These are phyloP conservation scores for Hypoxylon rickii DNA, from an alignment of 495 filamentous ascomycete genomes.

Conservation along the genomic window DNA sequence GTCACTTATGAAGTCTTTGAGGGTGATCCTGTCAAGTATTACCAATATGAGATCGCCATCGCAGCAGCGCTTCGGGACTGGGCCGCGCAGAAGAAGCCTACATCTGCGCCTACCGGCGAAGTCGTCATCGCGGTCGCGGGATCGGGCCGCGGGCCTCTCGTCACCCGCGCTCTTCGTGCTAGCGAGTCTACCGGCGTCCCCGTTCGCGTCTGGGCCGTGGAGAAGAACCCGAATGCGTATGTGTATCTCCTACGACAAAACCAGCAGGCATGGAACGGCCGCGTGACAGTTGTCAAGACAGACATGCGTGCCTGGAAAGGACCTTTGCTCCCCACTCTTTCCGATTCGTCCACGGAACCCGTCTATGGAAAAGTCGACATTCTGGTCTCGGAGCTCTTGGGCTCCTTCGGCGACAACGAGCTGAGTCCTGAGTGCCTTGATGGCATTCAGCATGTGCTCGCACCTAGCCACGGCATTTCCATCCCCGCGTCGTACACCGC, in stretches of 20 bases:
- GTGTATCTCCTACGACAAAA: slow-evolving; percentile 90
- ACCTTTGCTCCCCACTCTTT: slow-evolving; percentile 48
- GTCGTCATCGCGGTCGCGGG: slow-evolving; percentile 91
- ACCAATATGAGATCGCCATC: slow-evolving; percentile 90
- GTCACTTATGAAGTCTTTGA: slow-evolving; percentile 99
- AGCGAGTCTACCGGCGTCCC: slow-evolving; percentile 73
- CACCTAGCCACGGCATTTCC: slow-evolving; percentile 76
- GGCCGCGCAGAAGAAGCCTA: slow-evolving; percentile 68
- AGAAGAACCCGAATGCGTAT: slow-evolving; percentile 98
- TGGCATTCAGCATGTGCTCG: slow-evolving; percentile 83
- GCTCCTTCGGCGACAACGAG: slow-evolving; percentile 91
- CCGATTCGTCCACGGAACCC: slow-evolving; percentile 9
- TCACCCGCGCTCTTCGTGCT: slow-evolving; percentile 81
- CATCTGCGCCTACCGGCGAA: slow-evolving; percentile 67
- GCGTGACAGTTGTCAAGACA: slow-evolving; percentile 85
- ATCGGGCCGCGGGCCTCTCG: slow-evolving; percentile 87
- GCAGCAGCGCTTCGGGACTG: slow-evolving; percentile 81
- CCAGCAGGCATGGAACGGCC: slow-evolving; percentile 69
- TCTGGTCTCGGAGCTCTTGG: slow-evolving; percentile 88
- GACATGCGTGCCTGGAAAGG: slow-evolving; percentile 98
- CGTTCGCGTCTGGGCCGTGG: slow-evolving; percentile 87
- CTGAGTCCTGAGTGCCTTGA: slow-evolving; percentile 89
- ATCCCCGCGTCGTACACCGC: slow-evolving; percentile 93
- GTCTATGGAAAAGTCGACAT: slow-evolving; percentile 79
- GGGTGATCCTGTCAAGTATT: slow-evolving; percentile 96